Base-by-base conservation (phyloP, 768 basidiomycete species). In the Boletus vermiculosoides region DNA sequence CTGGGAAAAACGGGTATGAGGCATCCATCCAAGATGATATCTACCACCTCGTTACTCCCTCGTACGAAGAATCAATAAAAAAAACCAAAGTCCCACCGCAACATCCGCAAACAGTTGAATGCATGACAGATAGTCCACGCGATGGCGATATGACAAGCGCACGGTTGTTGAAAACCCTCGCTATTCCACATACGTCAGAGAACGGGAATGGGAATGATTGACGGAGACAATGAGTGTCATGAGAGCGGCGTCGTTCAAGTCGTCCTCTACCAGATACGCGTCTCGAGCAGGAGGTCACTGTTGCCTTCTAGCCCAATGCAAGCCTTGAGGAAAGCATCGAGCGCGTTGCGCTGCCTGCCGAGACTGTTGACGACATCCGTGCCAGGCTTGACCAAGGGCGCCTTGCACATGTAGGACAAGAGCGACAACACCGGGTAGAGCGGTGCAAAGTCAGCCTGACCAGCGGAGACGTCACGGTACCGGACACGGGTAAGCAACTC, bases 341-440 rank as follows among this genome's bases (percentile, higher is more conserved):
- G 84, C 10, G 92, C 96, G 59, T 94, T 92, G 70, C 96, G 87
- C 80, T 99, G 96, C 71, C 95, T 85, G 75, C 87, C 88, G 62
- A 98, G 83, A 63, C 88, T 90, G 84, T 99, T 99, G 75, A 98
- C 88, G 64, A 98, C 94, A 65, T 92, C 91, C 37, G 88, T 89
- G 53, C 86, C 90, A 64, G 90, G 92, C 80, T 95, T 95, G 76
- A 95, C 94, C 68, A 95, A 84, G n/a, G 94, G 93, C 0, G 94
- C 94, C 81, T 97, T 97, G 77, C 96, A 86, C 94, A 98, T 96
- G 82, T 95, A 98, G 42, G 87, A 90, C 54, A 98, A 81, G 59
- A 98, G 83, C 40, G 94, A 96, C 53, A 99, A 80, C 56, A 99
- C 90, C 4, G 90, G 83, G 82, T 99, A 92, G 20, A 98, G 78